These are phyloP conservation scores for Fagus sylvatica DNA, from an alignment of 306 rosid species.

Conservation along the genomic window DNA sequence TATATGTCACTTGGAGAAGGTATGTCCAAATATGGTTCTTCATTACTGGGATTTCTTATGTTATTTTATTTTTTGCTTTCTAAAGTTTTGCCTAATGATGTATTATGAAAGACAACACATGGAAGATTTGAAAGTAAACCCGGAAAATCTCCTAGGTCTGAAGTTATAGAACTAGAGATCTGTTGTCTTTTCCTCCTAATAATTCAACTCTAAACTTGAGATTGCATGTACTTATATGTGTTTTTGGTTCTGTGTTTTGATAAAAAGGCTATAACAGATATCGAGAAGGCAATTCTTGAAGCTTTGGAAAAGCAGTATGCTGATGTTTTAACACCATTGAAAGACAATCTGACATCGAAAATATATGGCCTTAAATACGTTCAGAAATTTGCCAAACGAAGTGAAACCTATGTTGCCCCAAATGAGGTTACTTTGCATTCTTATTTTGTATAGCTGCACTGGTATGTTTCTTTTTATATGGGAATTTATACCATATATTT, in stretches of 20 bases:
- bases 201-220: neutral
- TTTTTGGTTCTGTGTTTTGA: neutral
- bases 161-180: neutral
- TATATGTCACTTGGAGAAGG: constrained; percentile 29
- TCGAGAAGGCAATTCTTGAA: constrained; percentile 33
- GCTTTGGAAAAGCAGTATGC: constrained; percentile 33
- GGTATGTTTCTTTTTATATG: neutral
- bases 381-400: constrained; percentile 31
- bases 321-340: constrained; percentile 31
- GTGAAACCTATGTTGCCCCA: constrained; percentile 25
- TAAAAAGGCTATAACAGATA: constrained; percentile 33
- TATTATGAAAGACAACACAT: neutral
- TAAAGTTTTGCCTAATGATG: neutral
- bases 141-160: neutral
- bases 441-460: neutral
- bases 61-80: neutral
- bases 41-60: neutral
- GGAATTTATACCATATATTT: neutral
- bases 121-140: neutral
- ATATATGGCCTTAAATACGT: constrained; percentile 38
- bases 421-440: constrained; percentile 24
- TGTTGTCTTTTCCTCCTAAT: neutral
- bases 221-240: neutral
- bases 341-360: constrained; percentile 34
- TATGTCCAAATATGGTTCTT: constrained; percentile 8